A percentile compares a stretch with the other conserved stretches of the same genome.
phyloP scores from a whole-genome alignment of 139 green algal genomes.

The Edaphochlamys debaryana region DNA sequence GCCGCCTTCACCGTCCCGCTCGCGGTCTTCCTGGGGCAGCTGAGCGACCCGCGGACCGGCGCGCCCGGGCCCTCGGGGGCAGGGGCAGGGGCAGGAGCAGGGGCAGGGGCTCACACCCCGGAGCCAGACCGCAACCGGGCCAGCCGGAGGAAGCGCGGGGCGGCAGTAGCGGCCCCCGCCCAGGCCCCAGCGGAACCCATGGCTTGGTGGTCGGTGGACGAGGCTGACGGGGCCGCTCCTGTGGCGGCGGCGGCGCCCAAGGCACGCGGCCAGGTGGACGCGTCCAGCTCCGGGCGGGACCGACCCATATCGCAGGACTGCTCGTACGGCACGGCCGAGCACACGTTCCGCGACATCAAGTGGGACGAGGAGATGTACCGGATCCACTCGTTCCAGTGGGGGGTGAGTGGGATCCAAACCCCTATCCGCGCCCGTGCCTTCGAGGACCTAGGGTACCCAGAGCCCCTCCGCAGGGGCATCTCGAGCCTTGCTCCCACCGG shows the following conservation, averaged over 20 bases:
- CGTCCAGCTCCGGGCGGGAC: neutral
- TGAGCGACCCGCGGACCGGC: neutral
- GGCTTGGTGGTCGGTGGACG: neutral
- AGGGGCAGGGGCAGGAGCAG: no score
- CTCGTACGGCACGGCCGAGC: neutral
- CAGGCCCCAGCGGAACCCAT: neutral
- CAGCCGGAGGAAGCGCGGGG: no score
- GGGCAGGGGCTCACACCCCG: no score
- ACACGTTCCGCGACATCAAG: slow-evolving; percentile 45
- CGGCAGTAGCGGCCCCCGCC: neutral
- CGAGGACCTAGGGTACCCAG: no score
- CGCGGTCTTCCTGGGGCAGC: slow-evolving; percentile 15
- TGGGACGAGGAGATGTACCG: slow-evolving; percentile 58
- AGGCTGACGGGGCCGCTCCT: neutral
- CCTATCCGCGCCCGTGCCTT: no score
- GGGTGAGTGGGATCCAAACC: slow-evolving; percentile 16
- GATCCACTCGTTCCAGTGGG: slow-evolving; percentile 52
- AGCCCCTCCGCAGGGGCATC: no score
- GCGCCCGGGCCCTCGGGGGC: no score
- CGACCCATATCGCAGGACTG: neutral
- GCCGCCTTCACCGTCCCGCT: slow-evolving; percentile 72
- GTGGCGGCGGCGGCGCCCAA: neutral
- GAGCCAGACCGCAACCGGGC: no score
- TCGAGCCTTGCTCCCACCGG: no score
- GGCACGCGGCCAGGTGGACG: neutral